phyloP scores from a whole-genome alignment of 1,284 basidiomycete species.

The Ustilago hordei region DNA sequence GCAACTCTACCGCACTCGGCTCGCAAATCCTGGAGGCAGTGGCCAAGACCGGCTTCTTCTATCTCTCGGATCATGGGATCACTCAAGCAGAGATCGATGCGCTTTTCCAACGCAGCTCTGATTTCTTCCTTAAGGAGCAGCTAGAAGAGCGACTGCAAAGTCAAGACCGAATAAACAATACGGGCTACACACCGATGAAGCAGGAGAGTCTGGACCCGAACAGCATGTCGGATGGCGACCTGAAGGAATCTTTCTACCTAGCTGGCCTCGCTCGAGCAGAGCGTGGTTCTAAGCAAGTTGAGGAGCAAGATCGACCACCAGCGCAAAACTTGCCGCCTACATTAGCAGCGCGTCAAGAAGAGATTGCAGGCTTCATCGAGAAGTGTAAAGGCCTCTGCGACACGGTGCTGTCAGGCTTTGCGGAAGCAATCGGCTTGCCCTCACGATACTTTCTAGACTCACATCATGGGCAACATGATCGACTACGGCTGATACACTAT shows the following conservation, averaged over 20 bases:
- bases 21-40: constrained; percentile 41
- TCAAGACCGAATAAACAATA: constrained; percentile 42
- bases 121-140: constrained; percentile 43
- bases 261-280: constrained; percentile 25
- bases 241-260: constrained; percentile 64
- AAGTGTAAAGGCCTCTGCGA: constrained; percentile 49
- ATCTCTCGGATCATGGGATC: constrained; percentile 56
- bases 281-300: constrained; percentile 1
- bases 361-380: constrained; percentile 40
- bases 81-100: constrained; percentile 30
- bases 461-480: constrained; percentile 53
- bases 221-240: constrained; percentile 45
- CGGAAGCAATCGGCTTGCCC: constrained; percentile 44
- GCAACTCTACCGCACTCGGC: constrained; percentile 12
- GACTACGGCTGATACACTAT: constrained; percentile 61
- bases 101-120: constrained; percentile 39
- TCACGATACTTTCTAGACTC: constrained; percentile 33
- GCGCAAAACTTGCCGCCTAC: constrained; percentile 41
- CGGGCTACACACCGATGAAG: constrained; percentile 50
- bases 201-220: constrained; percentile 40
- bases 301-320: constrained; percentile 26
- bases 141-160: constrained; percentile 19
- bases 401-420: constrained; percentile 49
- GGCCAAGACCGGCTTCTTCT: constrained; percentile 59
- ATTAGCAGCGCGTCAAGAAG: constrained; percentile 17